Evolutionary conservation across 1,284 basidiomycete genomes (phyloP), one percentile per base, ranked within the genome.

Genomic region (Flammula alnicola): DNA sequence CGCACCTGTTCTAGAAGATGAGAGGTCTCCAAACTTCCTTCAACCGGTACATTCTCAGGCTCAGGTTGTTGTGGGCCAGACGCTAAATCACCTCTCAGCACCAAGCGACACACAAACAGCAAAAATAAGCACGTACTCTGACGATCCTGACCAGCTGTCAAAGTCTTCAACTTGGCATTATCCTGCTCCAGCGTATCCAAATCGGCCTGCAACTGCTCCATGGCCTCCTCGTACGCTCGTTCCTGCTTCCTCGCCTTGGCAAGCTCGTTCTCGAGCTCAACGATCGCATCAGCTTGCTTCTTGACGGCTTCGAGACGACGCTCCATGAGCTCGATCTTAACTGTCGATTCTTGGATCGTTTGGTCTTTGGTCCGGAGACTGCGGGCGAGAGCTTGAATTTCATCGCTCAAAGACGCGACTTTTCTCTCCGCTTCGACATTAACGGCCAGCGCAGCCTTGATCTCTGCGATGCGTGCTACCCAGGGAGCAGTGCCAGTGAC

Each of bases 311-410:
- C 95, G 75, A 96, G 87, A 39, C 94, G 84, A 42, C 93, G 84
- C 64, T 96, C 93, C 79, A 99, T 90, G 6, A 96, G 81, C 67
- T 98, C 93, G 48, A 98, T 91, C 77, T 95, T 98, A 54, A 98
- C 93, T 4, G 76, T 75, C 5, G 86, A 78, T 65, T 99, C 97
- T 69, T 98, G 93, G 42, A 95, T 83, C 29, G 72, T 82, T 75
- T 97, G 92, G 56, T 99, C 96, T 70, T 93, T 85, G 33, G 83
- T 73, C 65, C 89, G 90, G 64, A 98, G 79, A 47, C 83, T 91
- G 22, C 93, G 86, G 23, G 88, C 80, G 49, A 98, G 82, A 25
- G 89, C 89, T 63, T 93, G 88, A 53, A 95, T 83, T 67, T 98
- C 93, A 54, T 97, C 95, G 53, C 86, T 88, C 20, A 97, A 79